Evolutionary conservation across 2,329 filamentous ascomycete genomes (phyloP), one percentile per base, ranked within the genome.

Genomic region (Canariomyces notabilis): DNA sequence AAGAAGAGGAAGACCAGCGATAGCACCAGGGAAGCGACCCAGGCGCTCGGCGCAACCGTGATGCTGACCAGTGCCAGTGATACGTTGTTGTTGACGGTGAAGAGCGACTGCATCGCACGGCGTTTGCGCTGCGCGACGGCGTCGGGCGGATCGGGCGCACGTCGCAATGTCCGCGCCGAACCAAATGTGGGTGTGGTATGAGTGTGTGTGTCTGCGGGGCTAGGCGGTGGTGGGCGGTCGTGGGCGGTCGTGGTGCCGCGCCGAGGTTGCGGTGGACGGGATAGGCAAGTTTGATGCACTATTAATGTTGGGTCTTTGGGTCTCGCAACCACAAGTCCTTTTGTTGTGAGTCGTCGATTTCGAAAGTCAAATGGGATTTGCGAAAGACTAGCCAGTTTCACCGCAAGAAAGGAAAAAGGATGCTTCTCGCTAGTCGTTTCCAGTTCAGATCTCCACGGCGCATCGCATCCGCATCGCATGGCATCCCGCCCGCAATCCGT

Each of bases 41-140:
- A 80, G 46, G 76, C 77, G 62, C 74, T 75, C 19, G 78, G 77
- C 33, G 77, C 75, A 62, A 81, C 73, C 57, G 68, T 74, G 59
- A 82, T 69, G 64, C 72, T 80, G 61, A 82, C 61, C 56, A 82
- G 71, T 48, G 76, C 61, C 56, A 82, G 71, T 48, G 76, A 77
- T 61, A 81, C 71, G 72, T 79, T 75, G 64, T 77, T 81, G 66
- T 80, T 77, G 55, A 81, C 73, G 43, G 76, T 76, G 56, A 82
- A 66, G 62, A 81, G 68, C 49, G 77, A 77, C 68, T 73, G 73
- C 77, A 80, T 80, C 54, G 39, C 46, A 42, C n/a, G n/a, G n/a
- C n/a, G n/a, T n/a, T 32, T 36, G n/a, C 39, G 29, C 37, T 19
- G 32, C 5, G 36, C 2, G 14, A 23, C 22, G 60, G 66, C 66